Evolutionary conservation across 768 basidiomycete genomes (phyloP).

Genomic region (Lyophyllum semitale): DNA sequence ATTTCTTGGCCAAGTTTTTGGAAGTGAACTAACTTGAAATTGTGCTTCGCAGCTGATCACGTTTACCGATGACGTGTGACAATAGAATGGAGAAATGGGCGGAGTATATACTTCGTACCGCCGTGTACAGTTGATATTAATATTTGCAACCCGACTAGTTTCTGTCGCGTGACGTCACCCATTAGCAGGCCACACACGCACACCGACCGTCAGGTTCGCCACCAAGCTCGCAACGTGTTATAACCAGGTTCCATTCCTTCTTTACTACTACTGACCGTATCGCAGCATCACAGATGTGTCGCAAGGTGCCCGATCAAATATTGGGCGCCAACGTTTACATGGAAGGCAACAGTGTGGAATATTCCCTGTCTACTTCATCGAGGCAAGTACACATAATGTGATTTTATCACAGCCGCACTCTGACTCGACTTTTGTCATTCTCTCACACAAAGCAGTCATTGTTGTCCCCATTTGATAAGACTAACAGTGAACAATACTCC

Average conservation of each 20-base stretch:
- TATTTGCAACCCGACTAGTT: slow-evolving; percentile 10
- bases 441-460: slow-evolving; percentile 16
- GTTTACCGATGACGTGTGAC: slow-evolving; percentile 67
- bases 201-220: not conserved
- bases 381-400: slow-evolving; percentile 9
- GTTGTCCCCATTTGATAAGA: slow-evolving; percentile 12
- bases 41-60: slow-evolving; percentile 66
- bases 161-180: slow-evolving; percentile 17
- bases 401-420: slow-evolving; percentile 1
- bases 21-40: slow-evolving; percentile 21
- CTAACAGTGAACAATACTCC: slow-evolving; percentile 9
- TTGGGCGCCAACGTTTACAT: not conserved
- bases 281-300: slow-evolving; percentile 4
- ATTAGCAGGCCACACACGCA: not conserved
- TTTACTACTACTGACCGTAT: slow-evolving; percentile 4
- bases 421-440: slow-evolving; percentile 17
- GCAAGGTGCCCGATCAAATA: slow-evolving; percentile 1
- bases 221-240: slow-evolving; percentile 2
- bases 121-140: slow-evolving; percentile 17
- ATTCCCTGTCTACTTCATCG: slow-evolving; percentile 7
- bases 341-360: not conserved
- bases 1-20: slow-evolving; percentile 10
- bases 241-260: slow-evolving; percentile 4
- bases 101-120: slow-evolving; percentile 18
- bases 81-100: slow-evolving; percentile 14